Conservation (phyloP, 2,329 filamentous ascomycete genomes). For the Ambrosiella xylebori region DNA sequence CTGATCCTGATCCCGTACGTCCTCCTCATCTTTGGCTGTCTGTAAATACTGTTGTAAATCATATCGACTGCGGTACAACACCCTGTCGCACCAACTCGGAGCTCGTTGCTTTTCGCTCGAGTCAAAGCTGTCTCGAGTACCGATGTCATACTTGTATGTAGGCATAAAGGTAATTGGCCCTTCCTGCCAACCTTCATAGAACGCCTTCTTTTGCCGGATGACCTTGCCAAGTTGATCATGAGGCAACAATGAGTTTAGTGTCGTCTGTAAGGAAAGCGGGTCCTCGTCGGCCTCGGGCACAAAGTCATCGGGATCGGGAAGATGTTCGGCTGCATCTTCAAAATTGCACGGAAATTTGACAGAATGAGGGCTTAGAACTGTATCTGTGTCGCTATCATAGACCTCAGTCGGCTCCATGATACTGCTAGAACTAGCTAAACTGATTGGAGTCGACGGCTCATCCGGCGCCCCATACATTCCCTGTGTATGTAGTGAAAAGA, state of each 20-base stretch:
- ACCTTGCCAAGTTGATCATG: constrained; percentile 73
- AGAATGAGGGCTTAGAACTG: constrained; percentile 8
- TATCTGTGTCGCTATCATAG: constrained; percentile 14
- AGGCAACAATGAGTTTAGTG: constrained; percentile 66
- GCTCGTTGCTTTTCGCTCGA: constrained; percentile 85
- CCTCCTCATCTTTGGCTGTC: constrained; percentile 44
- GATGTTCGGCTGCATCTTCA: constrained; percentile 11
- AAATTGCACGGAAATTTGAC: constrained; percentile 7
- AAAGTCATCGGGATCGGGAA: constrained; percentile 51
- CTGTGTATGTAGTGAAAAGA: constrained; percentile 66
- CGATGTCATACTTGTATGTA: constrained; percentile 94
- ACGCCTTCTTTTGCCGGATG: constrained; percentile 59
- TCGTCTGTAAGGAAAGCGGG: constrained; percentile 74
- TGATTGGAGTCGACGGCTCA: constrained; percentile 15
- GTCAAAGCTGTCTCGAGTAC: constrained; percentile 83
- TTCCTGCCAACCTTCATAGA: constrained; percentile 85
- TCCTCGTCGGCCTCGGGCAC: constrained; percentile 53
- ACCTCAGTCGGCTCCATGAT: constrained; percentile 12
- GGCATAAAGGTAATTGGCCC: constrained; percentile 76
- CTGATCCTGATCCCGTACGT: constrained; percentile 51
- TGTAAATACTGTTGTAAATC: constrained; percentile 51
- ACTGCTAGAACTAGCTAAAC: constrained; percentile 19
- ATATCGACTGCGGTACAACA: constrained; percentile 63
- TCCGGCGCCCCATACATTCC: constrained; percentile 50
- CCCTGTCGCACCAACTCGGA: constrained; percentile 93